Conservation (phyloP, 306 rosid genomes). For the Medicago arabica region DNA sequence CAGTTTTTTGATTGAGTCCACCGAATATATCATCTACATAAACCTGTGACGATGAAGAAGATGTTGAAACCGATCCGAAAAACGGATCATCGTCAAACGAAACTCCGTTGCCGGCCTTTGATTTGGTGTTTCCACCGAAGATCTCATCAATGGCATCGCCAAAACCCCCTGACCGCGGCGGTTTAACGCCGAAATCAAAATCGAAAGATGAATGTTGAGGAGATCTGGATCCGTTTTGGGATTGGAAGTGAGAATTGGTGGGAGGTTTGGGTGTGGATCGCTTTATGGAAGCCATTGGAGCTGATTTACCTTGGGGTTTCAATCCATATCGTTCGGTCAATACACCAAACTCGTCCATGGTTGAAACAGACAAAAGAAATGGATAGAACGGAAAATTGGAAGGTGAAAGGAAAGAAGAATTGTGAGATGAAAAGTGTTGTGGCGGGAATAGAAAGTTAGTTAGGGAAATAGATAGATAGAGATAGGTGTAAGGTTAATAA, state of each 20-base stretch:
- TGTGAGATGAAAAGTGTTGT: background rate
- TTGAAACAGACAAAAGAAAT: background rate
- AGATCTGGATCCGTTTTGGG: slow-evolving; percentile 52
- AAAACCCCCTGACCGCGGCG: slow-evolving; percentile 46
- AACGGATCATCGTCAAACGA: slow-evolving; percentile 64
- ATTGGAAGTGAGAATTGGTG: slow-evolving; percentile 33
- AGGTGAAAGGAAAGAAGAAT: background rate
- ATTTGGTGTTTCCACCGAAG: slow-evolving; percentile 50
- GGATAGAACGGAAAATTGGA: background rate
- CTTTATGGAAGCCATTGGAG: slow-evolving; percentile 85
- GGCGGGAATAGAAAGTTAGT: slow-evolving; percentile 11
- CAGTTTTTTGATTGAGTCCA: slow-evolving; percentile 56
- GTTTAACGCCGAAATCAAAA: slow-evolving; percentile 33
- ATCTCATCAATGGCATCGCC: slow-evolving; percentile 56
- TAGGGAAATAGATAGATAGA: background rate
- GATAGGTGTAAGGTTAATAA: background rate
- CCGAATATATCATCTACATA: slow-evolving; percentile 74
- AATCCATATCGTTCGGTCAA: slow-evolving; percentile 77
- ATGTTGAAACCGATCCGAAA: slow-evolving; percentile 47
- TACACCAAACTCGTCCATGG: slow-evolving; percentile 93
- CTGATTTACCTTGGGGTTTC: slow-evolving; percentile 87
- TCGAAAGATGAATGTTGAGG: slow-evolving; percentile 43
- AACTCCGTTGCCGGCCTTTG: background rate
- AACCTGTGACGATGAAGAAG: slow-evolving; percentile 34
- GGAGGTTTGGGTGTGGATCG: slow-evolving; percentile 25